Evolutionary conservation across 345 rosid genomes (phyloP).

Genomic region (Eucalyptus curtisii): DNA sequence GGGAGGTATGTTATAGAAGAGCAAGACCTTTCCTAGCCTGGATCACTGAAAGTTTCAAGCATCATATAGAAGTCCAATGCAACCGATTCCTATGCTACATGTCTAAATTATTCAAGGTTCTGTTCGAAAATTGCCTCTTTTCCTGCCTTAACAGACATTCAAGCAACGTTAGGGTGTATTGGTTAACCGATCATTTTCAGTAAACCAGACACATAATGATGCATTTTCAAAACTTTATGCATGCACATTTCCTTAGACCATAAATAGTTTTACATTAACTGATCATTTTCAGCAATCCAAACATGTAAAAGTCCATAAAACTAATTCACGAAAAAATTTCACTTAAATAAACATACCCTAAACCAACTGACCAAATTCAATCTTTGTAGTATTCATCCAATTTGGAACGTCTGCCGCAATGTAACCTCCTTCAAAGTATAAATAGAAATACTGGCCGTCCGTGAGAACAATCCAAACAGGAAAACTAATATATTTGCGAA

Average conservation of each 20-base stretch:
- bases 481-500: neutral
- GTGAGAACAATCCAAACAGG: neutral
- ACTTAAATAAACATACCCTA: neutral
- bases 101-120: neutral
- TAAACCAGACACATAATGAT: no score
- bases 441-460: neutral
- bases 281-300: neutral
- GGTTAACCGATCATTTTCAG: neutral
- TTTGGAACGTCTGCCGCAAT: neutral
- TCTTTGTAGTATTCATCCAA: neutral
- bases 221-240: neutral
- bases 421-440: neutral
- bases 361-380: neutral
- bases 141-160: neutral
- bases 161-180: neutral
- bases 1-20: neutral
- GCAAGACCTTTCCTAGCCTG: neutral
- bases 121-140: neutral
- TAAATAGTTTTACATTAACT: no score
- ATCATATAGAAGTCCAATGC: neutral
- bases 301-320: neutral
- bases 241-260: neutral
- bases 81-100: neutral
- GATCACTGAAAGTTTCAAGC: neutral
- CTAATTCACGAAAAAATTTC: neutral